Evolutionary conservation across 768 basidiomycete species (phyloP), one percentile per base, ranked within the genome.

Genomic region (Daedaleopsis nitida): DNA sequence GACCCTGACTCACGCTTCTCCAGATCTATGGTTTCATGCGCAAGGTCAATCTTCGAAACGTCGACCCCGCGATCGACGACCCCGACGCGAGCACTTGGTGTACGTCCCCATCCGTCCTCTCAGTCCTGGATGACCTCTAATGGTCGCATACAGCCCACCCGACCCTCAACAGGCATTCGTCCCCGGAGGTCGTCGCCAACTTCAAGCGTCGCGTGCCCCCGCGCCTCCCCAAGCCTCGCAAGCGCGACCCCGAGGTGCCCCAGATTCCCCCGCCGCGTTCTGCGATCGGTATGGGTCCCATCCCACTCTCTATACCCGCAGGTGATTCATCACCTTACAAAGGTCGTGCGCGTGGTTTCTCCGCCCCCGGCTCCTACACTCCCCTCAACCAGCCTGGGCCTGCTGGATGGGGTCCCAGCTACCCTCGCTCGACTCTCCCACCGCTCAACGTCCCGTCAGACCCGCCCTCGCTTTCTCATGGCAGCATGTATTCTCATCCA

Each of bases 1-100:
- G 45, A 54, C 62, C 57, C 58, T 57, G 54, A 63, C 59, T 4
- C 55, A n/a, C 48, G 37, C 23, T 37, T 37, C 24, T 57, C n/a
- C 67, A 96, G 94, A 97, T 97, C 77, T 97, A 97, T 80, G 95
- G 94, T 66, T 97, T 95, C 81, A 96, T 96, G 92, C 93, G 94
- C 77, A 96, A 96, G 76, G 92, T 96, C 73, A 96, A 95, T 80
- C 82, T 96, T 68, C 89, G 92, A 73, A 94, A 96, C 78, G 90
- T 95, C 74, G 94, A 96, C 80, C 91, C 92, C 64, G 92, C 91
- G 64, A 95, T 95, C 67, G 91, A 92, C 77, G 94, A 96, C 77
- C 94, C 94, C 64, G 94, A 97, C 78, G 94, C 94, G 14, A 94
- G 92, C 75, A 95, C 94, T 64, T 97, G 94, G 94, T 95, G 94